Conservation (phyloP, 192 early-diverging fungal genomes). For the Allomyces javanicus region DNA sequence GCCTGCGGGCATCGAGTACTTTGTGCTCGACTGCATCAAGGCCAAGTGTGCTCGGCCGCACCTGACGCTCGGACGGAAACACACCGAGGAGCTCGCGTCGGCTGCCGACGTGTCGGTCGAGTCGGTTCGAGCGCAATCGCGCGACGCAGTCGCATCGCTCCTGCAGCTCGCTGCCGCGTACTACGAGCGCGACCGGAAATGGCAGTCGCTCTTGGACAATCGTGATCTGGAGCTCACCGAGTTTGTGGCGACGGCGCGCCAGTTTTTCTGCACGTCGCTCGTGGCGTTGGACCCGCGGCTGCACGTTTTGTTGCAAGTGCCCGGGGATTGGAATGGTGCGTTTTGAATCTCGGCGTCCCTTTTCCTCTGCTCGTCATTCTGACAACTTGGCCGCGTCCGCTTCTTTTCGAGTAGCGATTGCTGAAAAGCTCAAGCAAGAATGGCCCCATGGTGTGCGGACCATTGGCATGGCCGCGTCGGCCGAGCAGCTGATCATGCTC, state of each 20-base stretch:
- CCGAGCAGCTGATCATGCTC: background rate
- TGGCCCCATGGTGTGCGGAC: too few species aligned
- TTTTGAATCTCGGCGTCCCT: too few species aligned
- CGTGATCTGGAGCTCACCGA: background rate
- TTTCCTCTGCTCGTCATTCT: too few species aligned
- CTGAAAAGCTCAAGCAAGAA: too few species aligned
- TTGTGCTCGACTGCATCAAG: background rate
- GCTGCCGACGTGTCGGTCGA: background rate
- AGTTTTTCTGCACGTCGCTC: background rate
- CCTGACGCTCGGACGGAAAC: background rate
- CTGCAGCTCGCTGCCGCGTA: background rate
- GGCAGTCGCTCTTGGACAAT: background rate
- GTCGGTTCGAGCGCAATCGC: background rate
- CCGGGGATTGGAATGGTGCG: background rate
- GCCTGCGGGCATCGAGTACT: background rate
- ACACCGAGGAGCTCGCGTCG: background rate
- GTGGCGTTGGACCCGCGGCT: background rate
- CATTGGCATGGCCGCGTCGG: too few species aligned
- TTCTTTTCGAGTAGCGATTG: too few species aligned
- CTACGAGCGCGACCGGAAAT: background rate
- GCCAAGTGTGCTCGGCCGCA: background rate
- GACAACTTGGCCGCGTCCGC: too few species aligned
- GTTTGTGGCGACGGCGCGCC: background rate
- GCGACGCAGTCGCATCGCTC: background rate
- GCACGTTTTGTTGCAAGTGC: background rate